Evolutionary conservation across 345 rosid genomes (phyloP).

Genomic region (Eucalyptus cloeziana): DNA sequence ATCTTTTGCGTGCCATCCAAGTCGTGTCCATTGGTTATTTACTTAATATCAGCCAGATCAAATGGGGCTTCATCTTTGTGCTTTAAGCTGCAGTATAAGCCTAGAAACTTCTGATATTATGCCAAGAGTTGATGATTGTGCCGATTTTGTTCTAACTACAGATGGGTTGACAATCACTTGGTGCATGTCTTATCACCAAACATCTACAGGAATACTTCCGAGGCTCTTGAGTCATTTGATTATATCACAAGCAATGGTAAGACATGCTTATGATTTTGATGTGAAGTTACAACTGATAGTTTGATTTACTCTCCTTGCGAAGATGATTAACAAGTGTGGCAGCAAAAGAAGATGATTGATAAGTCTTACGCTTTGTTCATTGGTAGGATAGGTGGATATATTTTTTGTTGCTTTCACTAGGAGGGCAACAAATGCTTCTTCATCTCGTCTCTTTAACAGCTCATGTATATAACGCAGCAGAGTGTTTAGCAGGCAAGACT

Average conservation of each 20-base stretch:
- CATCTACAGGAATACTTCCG: conserved; percentile 20
- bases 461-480: background rate
- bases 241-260: conserved; percentile 32
- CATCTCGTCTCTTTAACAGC: background rate
- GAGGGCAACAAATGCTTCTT: background rate
- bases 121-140: background rate
- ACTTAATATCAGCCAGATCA: background rate
- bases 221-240: conserved; percentile 34
- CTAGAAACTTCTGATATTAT: background rate
- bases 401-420: background rate
- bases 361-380: background rate
- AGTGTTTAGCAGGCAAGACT: background rate
- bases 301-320: background rate
- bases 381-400: too few relatives aligned
- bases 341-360: background rate
- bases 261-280: background rate
- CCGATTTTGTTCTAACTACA: background rate
- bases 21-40: background rate
- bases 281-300: background rate
- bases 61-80: background rate
- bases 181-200: conserved; percentile 37
- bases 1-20: background rate
- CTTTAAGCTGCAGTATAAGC: background rate
- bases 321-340: background rate
- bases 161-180: conserved; percentile 39